Conservation (phyloP, 371 early-diverging fungal species). For the Apophysomyces ossiformis region DNA sequence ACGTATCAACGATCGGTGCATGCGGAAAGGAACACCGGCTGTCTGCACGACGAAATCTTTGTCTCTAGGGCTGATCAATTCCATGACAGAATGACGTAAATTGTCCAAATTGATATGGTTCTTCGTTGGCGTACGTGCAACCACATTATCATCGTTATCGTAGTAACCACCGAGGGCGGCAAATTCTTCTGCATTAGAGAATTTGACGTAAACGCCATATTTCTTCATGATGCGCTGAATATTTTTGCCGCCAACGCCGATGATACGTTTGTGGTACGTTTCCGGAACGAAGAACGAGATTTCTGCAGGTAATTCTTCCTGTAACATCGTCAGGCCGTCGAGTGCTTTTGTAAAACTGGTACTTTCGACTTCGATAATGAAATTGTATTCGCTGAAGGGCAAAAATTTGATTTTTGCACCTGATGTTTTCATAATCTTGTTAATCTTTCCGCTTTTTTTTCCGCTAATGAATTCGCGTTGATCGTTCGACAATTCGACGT, state of each 20-base stretch:
- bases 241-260: slow-evolving; percentile 94
- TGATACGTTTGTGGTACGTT: slow-evolving; percentile 91
- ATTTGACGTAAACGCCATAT: slow-evolving; percentile 94
- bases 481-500: slow-evolving; percentile 77
- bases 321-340: slow-evolving; percentile 72
- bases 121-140: slow-evolving; percentile 88
- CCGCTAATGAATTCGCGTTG: slow-evolving; percentile 92
- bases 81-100: slow-evolving; percentile 75
- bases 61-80: slow-evolving; percentile 67
- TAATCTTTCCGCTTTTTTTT: slow-evolving; percentile 95
- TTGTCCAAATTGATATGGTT: slow-evolving; percentile 73
- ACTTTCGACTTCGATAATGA: slow-evolving; percentile 74
- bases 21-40: slow-evolving; percentile 48
- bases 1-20: slow-evolving; percentile 52
- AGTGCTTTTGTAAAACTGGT: slow-evolving; percentile 59
- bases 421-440: slow-evolving; percentile 85
- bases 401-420: slow-evolving; percentile 66
- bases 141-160: slow-evolving; percentile 84
- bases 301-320: slow-evolving; percentile 88
- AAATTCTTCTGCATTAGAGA: slow-evolving; percentile 83
- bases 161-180: slow-evolving; percentile 79
- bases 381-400: slow-evolving; percentile 74
- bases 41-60: slow-evolving; percentile 47
- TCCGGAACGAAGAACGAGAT: slow-evolving; percentile 90
- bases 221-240: slow-evolving; percentile 96